phyloP scores from a whole-genome alignment of 805 yeast species.

The Candida suzukii region DNA sequence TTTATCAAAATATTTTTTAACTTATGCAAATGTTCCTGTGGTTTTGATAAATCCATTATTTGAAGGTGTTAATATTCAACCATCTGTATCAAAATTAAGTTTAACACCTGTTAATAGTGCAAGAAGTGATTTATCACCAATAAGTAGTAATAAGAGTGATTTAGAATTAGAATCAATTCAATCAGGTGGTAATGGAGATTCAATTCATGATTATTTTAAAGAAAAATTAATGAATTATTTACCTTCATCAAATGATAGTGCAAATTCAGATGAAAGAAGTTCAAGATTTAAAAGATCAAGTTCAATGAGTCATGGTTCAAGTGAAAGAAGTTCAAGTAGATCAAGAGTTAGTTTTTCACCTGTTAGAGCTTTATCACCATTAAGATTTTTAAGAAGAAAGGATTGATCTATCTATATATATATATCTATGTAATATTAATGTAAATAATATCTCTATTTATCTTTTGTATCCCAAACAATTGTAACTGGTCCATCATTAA shows the following conservation, averaged over 20 bases:
- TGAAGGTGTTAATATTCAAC: neutral
- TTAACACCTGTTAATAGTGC: too few relatives aligned
- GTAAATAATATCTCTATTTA: conserved; percentile 6
- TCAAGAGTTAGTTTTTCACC: conserved; percentile 20
- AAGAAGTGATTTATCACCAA: too few relatives aligned
- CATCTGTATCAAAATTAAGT: too few relatives aligned
- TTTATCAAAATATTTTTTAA: conserved; percentile 40
- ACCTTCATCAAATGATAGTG: neutral
- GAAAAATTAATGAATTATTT: neutral
- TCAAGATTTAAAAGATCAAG: conserved; percentile 19
- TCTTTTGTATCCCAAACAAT: conserved; percentile 70
- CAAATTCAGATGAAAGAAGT: conserved; percentile 4
- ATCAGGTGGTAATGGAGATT: neutral
- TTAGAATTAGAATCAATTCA: neutral
- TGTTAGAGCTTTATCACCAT: conserved; percentile 24
- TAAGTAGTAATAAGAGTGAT: neutral
- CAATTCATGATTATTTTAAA: neutral
- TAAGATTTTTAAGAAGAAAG: conserved; percentile 6
- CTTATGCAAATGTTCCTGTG: conserved; percentile 38
- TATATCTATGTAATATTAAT: neutral
- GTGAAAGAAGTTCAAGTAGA: conserved; percentile 10
- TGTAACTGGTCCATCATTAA: conserved; percentile 93
- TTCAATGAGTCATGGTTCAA: conserved; percentile 9
- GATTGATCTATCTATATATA: neutral
- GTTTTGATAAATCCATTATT: conserved; percentile 35